Percentiles rank a stretch among this genome's conserved stretches.
Conservation (phyloP, 1,284 basidiomycete genomes). For the Rhizoctonia solani region DNA sequence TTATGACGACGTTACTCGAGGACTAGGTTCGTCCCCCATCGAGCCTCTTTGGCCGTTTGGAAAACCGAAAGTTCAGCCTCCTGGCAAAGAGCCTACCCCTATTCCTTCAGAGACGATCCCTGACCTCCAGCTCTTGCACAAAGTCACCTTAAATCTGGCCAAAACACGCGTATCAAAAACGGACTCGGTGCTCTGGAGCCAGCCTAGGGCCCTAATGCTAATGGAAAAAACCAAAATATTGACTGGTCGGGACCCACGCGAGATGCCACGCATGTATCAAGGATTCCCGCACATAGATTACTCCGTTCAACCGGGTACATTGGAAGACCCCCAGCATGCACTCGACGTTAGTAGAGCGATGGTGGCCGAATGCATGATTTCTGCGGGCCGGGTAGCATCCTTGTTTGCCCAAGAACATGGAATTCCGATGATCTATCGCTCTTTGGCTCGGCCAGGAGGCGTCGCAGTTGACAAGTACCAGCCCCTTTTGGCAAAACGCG, state of each 20-base stretch:
- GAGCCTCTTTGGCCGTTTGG: conserved; percentile 42
- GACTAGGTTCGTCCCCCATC: conserved; percentile 50
- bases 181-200: conserved; percentile 18
- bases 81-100: not conserved
- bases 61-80: conserved; percentile 16
- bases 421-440: conserved; percentile 71
- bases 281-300: conserved; percentile 65
- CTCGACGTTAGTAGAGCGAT: conserved; percentile 47
- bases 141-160: conserved; percentile 45
- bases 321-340: not conserved
- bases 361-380: conserved; percentile 84
- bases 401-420: conserved; percentile 65
- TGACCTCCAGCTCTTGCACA: conserved; percentile 51
- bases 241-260: conserved; percentile 41
- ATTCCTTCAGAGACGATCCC: conserved; percentile 40
- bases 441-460: conserved; percentile 47
- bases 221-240: conserved; percentile 9
- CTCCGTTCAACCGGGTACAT: conserved; percentile 44
- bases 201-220: conserved; percentile 2
- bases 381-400: conserved; percentile 79
- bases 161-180: conserved; percentile 33
- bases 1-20: conserved; percentile 71
- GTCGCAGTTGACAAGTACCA: conserved; percentile 44
- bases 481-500: conserved; percentile 47
- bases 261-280: conserved; percentile 52